These are phyloP conservation scores for Globisporangium barbulae DNA, from an alignment of 352 stramenopile species.

Conservation along the genomic window DNA sequence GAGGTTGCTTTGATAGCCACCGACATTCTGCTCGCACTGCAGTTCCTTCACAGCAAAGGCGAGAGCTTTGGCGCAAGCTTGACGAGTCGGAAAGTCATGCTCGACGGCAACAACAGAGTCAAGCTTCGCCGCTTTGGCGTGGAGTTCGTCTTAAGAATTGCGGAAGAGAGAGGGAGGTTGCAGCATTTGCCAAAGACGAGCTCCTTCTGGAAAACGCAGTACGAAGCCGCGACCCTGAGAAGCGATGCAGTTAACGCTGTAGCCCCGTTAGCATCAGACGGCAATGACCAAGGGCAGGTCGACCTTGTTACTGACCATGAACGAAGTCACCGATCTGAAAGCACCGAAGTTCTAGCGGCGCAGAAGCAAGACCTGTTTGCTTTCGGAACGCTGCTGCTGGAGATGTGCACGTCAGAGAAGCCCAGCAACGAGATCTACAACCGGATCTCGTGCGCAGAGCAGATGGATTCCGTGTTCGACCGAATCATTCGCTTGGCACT, in stretches of 20 bases:
- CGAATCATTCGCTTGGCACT: constrained; percentile 30
- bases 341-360: not conserved
- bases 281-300: not conserved
- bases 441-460: constrained; percentile 34
- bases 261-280: too few species aligned
- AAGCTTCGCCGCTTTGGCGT: constrained; percentile 56
- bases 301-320: not conserved
- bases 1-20: constrained; percentile 49
- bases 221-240: not conserved
- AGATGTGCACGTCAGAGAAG: constrained; percentile 58
- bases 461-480: constrained; percentile 47
- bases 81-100: constrained; percentile 70
- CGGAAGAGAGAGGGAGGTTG: not conserved
- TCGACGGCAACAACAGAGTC: constrained; percentile 30
- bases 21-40: constrained; percentile 36
- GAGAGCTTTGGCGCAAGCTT: constrained; percentile 42
- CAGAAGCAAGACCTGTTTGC: constrained; percentile 47
- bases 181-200: not conserved
- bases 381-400: constrained; percentile 65
- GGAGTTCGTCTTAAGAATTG: constrained; percentile 23
- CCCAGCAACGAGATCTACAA: constrained; percentile 59
- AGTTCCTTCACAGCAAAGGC: constrained; percentile 37
- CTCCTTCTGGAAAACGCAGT: constrained; percentile 18
- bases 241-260: too few species aligned
- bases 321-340: not conserved